These are phyloP conservation scores for Aristolochia contorta DNA, from an alignment of 164 flowering plant species.

Conservation along the genomic window DNA sequence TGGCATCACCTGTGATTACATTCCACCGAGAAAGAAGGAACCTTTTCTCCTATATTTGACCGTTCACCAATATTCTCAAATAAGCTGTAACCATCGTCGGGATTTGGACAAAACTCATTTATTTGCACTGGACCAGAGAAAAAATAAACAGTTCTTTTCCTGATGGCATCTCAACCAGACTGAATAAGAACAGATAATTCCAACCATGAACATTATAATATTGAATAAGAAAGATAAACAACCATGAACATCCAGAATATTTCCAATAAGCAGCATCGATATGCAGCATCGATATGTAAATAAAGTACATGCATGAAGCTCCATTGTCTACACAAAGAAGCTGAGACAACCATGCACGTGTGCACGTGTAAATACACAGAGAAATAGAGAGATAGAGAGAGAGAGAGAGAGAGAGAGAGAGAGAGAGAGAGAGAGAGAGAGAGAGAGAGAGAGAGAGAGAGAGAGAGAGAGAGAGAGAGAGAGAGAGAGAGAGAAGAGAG, in stretches of 20 bases:
- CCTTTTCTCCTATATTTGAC: too few species aligned
- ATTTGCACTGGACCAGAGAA: too few species aligned
- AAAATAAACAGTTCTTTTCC: background rate
- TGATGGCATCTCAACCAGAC: background rate
- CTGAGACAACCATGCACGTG: background rate
- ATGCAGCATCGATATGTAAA: background rate
- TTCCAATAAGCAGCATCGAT: too few species aligned
- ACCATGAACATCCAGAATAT: too few species aligned
- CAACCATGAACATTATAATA: constrained; percentile 3
- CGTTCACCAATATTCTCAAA: too few species aligned
- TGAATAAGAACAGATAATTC: constrained; percentile 7
- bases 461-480: background rate
- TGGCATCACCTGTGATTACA: too few species aligned
- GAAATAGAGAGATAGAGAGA: background rate
- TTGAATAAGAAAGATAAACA: too few species aligned
- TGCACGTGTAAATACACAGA: background rate
- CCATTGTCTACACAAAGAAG: background rate
- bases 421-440: background rate
- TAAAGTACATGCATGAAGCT: constrained; percentile 1
- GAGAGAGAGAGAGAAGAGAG: background rate
- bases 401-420: background rate
- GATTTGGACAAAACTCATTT: too few species aligned
- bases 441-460: background rate
- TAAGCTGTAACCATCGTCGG: too few species aligned
- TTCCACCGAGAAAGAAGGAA: too few species aligned